phyloP scores from a whole-genome alignment of 306 rosid genomes.

The Dryas octopetala region DNA sequence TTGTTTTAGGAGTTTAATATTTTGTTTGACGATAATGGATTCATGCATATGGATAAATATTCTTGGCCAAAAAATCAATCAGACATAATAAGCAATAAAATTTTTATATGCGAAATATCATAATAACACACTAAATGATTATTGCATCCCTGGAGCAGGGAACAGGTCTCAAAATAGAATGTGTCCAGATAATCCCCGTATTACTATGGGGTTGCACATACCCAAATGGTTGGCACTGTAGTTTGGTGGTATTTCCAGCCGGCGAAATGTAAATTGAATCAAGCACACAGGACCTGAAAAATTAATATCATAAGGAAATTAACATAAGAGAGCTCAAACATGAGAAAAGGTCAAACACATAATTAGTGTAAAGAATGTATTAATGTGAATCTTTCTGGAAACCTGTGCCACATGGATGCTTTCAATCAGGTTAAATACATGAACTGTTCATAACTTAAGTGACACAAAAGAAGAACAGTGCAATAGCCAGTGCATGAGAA shows the following conservation, averaged over 20 bases:
- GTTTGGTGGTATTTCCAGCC: conserved; percentile 87
- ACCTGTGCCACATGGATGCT: not conserved
- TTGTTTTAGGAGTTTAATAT: too few species aligned
- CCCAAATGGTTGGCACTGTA: conserved; percentile 83
- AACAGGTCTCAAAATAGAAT: not conserved
- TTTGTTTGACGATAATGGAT: too few species aligned
- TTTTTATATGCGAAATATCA: not conserved
- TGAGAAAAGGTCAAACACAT: conserved; percentile 2
- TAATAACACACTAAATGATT: not conserved
- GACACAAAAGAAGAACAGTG: not conserved
- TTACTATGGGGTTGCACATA: conserved; percentile 39
- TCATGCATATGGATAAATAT: too few species aligned
- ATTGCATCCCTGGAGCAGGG: not conserved
- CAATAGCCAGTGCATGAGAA: not conserved
- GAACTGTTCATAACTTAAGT: not conserved
- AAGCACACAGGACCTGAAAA: conserved; percentile 76
- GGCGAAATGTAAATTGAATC: conserved; percentile 91
- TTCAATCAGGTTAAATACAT: not conserved
- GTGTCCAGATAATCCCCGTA: not conserved
- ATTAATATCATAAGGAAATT: conserved; percentile 15
- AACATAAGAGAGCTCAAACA: conserved; percentile 24
- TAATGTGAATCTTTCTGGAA: not conserved
- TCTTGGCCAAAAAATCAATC: too few species aligned
- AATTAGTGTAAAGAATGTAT: not conserved
- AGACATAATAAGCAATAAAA: too few species aligned